phyloP scores from a whole-genome alignment of 805 yeast genomes.

The Brettanomyces anomalus region DNA sequence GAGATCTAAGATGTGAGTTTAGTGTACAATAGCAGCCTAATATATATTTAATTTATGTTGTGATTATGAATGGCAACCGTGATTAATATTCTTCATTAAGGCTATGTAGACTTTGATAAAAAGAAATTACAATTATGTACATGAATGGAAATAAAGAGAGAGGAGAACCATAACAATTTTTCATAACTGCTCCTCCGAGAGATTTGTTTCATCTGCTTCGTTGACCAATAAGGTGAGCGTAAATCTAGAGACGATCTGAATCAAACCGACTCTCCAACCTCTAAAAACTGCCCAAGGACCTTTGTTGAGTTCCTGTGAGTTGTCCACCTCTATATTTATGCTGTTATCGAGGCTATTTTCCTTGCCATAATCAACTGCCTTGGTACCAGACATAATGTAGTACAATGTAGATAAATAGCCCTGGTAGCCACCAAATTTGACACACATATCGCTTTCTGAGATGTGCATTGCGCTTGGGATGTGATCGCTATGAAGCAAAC shows the following conservation, averaged over 20 bases:
- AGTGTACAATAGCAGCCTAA: no score
- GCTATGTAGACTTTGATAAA: background rate
- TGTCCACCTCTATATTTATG: conserved; percentile 19
- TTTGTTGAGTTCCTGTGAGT: conserved; percentile 31
- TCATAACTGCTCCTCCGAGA: conserved; percentile 33
- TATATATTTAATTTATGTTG: no score
- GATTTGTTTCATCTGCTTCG: conserved; percentile 34
- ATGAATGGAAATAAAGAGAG: background rate
- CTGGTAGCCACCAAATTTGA: conserved; percentile 46
- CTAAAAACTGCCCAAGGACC: conserved; percentile 52
- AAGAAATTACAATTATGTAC: background rate
- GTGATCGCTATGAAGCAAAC: conserved; percentile 33
- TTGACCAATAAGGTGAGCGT: conserved; percentile 55
- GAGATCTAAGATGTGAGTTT: no score
- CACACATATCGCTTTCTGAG: conserved; percentile 41
- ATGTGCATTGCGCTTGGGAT: conserved; percentile 37
- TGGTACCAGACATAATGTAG: conserved; percentile 33
- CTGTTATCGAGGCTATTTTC: conserved; percentile 14
- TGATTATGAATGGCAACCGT: no score
- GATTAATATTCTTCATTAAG: no score
- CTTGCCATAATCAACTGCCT: conserved; percentile 17
- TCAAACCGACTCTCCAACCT: conserved; percentile 86
- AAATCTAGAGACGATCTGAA: conserved; percentile 78
- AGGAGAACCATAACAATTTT: background rate
- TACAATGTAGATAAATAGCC: conserved; percentile 49